Conservation (phyloP, 768 basidiomycete species). For the Pleurotus eryngii region DNA sequence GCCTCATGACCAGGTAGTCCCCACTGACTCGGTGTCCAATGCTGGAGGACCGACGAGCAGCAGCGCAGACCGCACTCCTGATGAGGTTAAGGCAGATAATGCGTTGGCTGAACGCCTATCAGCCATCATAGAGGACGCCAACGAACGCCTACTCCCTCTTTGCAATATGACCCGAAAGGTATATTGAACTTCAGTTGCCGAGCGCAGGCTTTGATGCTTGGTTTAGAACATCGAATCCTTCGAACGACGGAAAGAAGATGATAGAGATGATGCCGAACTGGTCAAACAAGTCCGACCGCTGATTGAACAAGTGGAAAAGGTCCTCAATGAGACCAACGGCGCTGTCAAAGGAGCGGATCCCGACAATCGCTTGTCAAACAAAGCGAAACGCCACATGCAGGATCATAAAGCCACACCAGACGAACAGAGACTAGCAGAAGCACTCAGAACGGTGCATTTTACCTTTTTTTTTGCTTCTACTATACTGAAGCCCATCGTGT, state of each 20-base stretch:
- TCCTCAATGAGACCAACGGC: conserved; percentile 35
- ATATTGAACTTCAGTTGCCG: background rate
- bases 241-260: conserved; percentile 30
- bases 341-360: conserved; percentile 34
- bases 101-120: conserved; percentile 32
- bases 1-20: background rate
- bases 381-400: conserved; percentile 29
- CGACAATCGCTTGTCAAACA: conserved; percentile 29
- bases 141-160: conserved; percentile 24
- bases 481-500: background rate
- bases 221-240: conserved; percentile 32
- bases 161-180: conserved; percentile 36
- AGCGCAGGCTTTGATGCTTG: background rate
- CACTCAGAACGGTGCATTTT: conserved; percentile 28
- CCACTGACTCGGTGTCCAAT: background rate
- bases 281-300: conserved; percentile 33
- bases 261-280: conserved; percentile 30
- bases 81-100: conserved; percentile 15
- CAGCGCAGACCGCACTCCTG: background rate
- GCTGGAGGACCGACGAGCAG: background rate
- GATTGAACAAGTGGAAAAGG: conserved; percentile 34
- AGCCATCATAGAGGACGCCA: conserved; percentile 31
- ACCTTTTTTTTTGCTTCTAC: background rate
- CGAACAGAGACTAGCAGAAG: conserved; percentile 35
- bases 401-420: conserved; percentile 35